These are phyloP conservation scores for Colletotrichum graminicola DNA, from an alignment of 2,329 filamentous ascomycete species.

Conservation along the genomic window DNA sequence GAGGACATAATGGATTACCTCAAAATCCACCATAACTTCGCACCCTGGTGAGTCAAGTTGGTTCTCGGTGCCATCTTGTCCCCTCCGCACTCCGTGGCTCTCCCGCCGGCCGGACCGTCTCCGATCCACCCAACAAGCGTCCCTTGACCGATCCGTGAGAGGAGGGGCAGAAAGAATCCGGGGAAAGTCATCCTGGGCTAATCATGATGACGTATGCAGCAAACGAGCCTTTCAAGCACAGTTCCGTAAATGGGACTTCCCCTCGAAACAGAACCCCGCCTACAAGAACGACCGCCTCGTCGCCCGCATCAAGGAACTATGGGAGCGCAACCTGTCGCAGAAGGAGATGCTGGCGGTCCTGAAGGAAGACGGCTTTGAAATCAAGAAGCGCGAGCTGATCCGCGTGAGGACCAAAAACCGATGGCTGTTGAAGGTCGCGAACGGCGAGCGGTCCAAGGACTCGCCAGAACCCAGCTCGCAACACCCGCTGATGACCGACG, in stretches of 20 bases:
- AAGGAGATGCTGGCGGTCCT: conserved; percentile 79
- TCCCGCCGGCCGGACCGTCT: conserved; percentile 39
- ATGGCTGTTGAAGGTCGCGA: conserved; percentile 73
- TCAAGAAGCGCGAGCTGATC: conserved; percentile 78
- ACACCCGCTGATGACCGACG: not conserved
- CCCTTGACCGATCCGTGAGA: not conserved
- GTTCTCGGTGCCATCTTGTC: conserved; percentile 24
- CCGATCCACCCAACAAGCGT: conserved; percentile 26
- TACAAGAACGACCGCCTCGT: conserved; percentile 78
- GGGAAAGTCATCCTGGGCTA: conserved; percentile 11
- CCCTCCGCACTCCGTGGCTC: conserved; percentile 22
- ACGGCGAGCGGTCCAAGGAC: conserved; percentile 64
- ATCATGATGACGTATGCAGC: conserved; percentile 56
- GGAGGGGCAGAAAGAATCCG: not conserved
- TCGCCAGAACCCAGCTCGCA: not conserved
- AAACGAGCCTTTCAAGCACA: conserved; percentile 83
- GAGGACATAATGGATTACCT: conserved; percentile 82
- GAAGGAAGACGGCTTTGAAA: conserved; percentile 76
- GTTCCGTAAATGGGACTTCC: conserved; percentile 84
- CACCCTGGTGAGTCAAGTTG: conserved; percentile 70
- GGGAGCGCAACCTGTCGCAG: conserved; percentile 80
- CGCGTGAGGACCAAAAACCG: conserved; percentile 77
- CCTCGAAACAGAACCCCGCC: conserved; percentile 77
- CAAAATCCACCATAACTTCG: conserved; percentile 73
- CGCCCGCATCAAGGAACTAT: conserved; percentile 79